Percentiles rank a stretch among this genome's conserved stretches.
These are phyloP conservation scores for Auxenochlorella pyrenoidosa DNA, from an alignment of 139 green algal species.

Conservation along the genomic window DNA sequence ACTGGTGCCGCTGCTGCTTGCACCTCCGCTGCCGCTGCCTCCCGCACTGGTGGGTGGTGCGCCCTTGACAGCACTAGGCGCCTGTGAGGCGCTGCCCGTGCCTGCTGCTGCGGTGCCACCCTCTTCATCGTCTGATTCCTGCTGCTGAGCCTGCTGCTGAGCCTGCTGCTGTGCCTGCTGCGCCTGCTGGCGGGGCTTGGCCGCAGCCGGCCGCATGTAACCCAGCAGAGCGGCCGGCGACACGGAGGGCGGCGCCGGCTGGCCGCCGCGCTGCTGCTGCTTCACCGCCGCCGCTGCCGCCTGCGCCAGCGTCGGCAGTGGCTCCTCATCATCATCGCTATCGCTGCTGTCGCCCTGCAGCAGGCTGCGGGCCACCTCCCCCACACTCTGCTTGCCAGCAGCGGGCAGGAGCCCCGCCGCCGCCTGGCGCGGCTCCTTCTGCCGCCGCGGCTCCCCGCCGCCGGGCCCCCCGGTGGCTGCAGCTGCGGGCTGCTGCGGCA, in stretches of 20 bases:
- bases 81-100: not conserved
- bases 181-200: not conserved
- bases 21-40: not conserved
- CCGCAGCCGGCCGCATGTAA: not conserved
- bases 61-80: too few relatives aligned
- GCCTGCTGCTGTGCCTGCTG: not conserved
- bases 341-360: constrained; percentile 16
- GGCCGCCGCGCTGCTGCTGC: not conserved
- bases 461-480: too few relatives aligned
- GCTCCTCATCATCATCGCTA: constrained; percentile 7
- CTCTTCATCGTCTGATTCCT: not conserved
- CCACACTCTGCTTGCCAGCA: not conserved
- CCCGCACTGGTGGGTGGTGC: not conserved
- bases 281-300: not conserved
- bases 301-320: not conserved
- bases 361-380: not conserved
- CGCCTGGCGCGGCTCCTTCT: not conserved
- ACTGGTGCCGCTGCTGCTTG: not conserved
- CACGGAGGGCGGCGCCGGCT: not conserved
- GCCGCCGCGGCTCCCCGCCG: not conserved
- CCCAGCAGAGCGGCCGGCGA: not conserved
- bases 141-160: not conserved
- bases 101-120: not conserved
- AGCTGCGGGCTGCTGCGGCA: not conserved
- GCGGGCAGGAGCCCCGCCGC: not conserved